Evolutionary conservation across 208 protist genomes (phyloP).

Genomic region (Tritrichomonas musculus): DNA sequence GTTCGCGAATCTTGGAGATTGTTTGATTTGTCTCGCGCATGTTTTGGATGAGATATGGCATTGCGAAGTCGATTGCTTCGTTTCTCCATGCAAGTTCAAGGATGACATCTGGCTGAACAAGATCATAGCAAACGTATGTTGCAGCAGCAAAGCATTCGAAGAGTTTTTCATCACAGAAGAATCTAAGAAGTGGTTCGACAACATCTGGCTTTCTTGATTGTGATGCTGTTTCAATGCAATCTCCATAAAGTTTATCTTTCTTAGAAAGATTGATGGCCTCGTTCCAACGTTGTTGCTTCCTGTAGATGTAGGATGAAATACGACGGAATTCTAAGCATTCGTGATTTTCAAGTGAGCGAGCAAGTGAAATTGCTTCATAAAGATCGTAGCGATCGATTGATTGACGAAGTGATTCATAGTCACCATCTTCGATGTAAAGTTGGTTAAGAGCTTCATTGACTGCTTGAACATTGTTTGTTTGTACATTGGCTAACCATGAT

Average conservation of each 20-base stretch:
- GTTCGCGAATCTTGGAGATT: slow-evolving; percentile 60
- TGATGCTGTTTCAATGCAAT: slow-evolving; percentile 93
- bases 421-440: slow-evolving; percentile 95
- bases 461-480: slow-evolving; percentile 64
- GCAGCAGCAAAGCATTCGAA: slow-evolving; percentile 45
- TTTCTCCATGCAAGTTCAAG: slow-evolving; percentile 96
- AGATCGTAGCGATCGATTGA: slow-evolving; percentile 86
- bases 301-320: slow-evolving; percentile 91
- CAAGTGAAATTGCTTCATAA: slow-evolving; percentile 90
- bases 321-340: slow-evolving; percentile 96
- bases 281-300: slow-evolving; percentile 56
- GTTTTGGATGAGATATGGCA: slow-evolving; percentile 97
- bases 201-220: slow-evolving; percentile 74
- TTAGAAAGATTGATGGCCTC: slow-evolving; percentile 86
- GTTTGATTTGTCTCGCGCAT: slow-evolving; percentile 77
- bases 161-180: slow-evolving; percentile 85
- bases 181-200: slow-evolving; percentile 83
- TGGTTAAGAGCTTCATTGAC: slow-evolving; percentile 97
- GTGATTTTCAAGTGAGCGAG: slow-evolving; percentile 86
- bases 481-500: slow-evolving; percentile 77
- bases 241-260: slow-evolving; percentile 89
- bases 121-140: slow-evolving; percentile 90
- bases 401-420: slow-evolving; percentile 83
- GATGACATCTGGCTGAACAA: slow-evolving; percentile 70
- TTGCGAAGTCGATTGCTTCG: slow-evolving; percentile 86